Percentiles rank a stretch among this genome's conserved stretches.
Conservation (phyloP, 495 filamentous ascomycete species). For the Penicillium turbatum region DNA sequence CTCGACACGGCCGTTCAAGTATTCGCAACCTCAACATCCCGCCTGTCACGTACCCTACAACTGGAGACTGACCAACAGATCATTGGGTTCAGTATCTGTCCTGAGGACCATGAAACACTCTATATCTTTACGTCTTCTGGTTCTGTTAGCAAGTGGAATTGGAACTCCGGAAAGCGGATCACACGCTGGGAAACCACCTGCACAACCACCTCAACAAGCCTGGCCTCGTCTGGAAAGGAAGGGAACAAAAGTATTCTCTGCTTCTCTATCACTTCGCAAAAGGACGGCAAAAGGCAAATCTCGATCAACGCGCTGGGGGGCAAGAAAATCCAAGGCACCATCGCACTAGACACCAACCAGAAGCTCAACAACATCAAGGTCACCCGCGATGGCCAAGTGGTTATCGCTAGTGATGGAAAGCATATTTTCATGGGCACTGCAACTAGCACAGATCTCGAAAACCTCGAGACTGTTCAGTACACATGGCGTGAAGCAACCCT, state of each 20-base stretch:
- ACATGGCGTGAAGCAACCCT: constrained; percentile 48
- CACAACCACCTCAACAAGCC: constrained; percentile 24
- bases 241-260: constrained; percentile 4
- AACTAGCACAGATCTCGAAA: constrained; percentile 6
- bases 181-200: constrained; percentile 41
- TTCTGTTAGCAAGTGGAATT: constrained; percentile 68
- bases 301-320: constrained; percentile 19
- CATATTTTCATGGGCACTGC: constrained; percentile 35
- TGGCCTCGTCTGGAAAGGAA: constrained; percentile 13
- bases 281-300: constrained; percentile 33
- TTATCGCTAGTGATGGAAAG: constrained; percentile 36
- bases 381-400: constrained; percentile 26
- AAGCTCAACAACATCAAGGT: constrained; percentile 34
- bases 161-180: constrained; percentile 55
- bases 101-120: constrained; percentile 51
- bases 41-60: constrained; percentile 61
- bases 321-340: constrained; percentile 20
- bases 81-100: constrained; percentile 56
- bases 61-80: constrained; percentile 35
- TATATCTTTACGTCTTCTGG: constrained; percentile 68
- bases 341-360: constrained; percentile 28
- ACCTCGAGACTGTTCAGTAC: constrained; percentile 32
- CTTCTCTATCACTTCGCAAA: constrained; percentile 22
- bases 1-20: constrained; percentile 64
- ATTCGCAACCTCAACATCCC: constrained; percentile 74